Evolutionary conservation across 2,329 filamentous ascomycete species (phyloP).

Genomic region (Xylogone sp.): DNA sequence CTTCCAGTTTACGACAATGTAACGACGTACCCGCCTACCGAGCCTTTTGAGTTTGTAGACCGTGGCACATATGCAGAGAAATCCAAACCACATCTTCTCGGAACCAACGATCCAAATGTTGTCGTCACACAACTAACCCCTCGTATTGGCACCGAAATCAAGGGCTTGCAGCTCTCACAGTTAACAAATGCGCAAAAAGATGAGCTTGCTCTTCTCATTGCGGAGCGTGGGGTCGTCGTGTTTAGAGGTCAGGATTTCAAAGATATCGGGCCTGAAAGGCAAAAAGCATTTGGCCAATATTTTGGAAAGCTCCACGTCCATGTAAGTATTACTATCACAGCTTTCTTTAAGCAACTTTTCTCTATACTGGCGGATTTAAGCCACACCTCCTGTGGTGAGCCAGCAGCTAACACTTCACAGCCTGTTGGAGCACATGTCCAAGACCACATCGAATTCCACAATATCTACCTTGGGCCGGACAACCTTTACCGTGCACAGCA

Average conservation of each 20-base stretch:
- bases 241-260: slow-evolving; percentile 47
- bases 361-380: too few relatives aligned
- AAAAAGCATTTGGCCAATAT: slow-evolving; percentile 64
- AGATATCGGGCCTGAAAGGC: slow-evolving; percentile 62
- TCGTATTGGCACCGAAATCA: slow-evolving; percentile 32
- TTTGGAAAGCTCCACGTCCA: slow-evolving; percentile 79
- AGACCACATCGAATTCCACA: slow-evolving; percentile 40
- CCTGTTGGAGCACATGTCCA: slow-evolving; percentile 40
- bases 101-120: slow-evolving; percentile 67
- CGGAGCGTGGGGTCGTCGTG: slow-evolving; percentile 30
- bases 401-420: slow-evolving; percentile 47
- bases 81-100: slow-evolving; percentile 61
- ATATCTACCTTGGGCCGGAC: slow-evolving; percentile 42
- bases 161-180: slow-evolving; percentile 30
- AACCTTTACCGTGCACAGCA: slow-evolving; percentile 37
- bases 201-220: slow-evolving; percentile 32
- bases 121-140: slow-evolving; percentile 23
- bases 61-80: slow-evolving; percentile 70
- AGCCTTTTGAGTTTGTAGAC: slow-evolving; percentile 67
- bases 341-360: too few relatives aligned
- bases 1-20: slow-evolving; percentile 65
- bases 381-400: too few relatives aligned
- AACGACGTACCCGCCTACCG: slow-evolving; percentile 58
- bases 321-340: slow-evolving; percentile 49
- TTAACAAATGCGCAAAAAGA: slow-evolving; percentile 31